Evolutionary conservation across 352 stramenopile genomes (phyloP).

Genomic region (Phytophthora syringae): DNA sequence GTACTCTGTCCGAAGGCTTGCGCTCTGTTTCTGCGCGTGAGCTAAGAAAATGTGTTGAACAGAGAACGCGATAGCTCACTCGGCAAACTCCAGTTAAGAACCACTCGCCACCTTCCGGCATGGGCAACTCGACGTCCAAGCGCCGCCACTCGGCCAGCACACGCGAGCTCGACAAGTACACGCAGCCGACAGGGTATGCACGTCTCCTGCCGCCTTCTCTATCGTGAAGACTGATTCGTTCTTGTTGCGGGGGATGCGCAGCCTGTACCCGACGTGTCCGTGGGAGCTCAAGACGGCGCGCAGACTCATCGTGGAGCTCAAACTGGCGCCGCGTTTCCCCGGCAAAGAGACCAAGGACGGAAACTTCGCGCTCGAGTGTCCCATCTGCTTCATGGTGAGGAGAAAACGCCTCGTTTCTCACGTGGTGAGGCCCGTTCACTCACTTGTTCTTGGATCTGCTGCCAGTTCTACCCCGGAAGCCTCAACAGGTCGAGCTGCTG

Average conservation of each 20-base stretch:
- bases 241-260: too few species aligned
- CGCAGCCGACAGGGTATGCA: conserved; percentile 70
- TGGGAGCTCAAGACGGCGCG: conserved; percentile 75
- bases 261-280: conserved; percentile 77
- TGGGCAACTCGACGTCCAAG: conserved; percentile 78
- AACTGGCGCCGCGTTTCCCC: conserved; percentile 75
- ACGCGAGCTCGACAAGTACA: conserved; percentile 76
- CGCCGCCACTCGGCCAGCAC: conserved; percentile 39
- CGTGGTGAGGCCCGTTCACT: background rate
- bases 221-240: background rate
- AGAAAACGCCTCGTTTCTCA: conserved; percentile 3
- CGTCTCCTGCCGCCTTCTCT: background rate
- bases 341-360: conserved; percentile 67
- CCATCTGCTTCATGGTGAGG: conserved; percentile 84
- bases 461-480: conserved; percentile 66
- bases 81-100: conserved; percentile 20
- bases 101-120: conserved; percentile 16
- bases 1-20: background rate
- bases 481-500: conserved; percentile 69
- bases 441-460: background rate
- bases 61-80: conserved; percentile 26
- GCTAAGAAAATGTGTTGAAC: conserved; percentile 26
- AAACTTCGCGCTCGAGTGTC: conserved; percentile 76
- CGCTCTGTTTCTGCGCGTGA: conserved; percentile 17
- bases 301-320: conserved; percentile 72